These are phyloP conservation scores for Pinus taeda DNA, from an alignment of 75 land plant genomes.

Conservation along the genomic window DNA sequence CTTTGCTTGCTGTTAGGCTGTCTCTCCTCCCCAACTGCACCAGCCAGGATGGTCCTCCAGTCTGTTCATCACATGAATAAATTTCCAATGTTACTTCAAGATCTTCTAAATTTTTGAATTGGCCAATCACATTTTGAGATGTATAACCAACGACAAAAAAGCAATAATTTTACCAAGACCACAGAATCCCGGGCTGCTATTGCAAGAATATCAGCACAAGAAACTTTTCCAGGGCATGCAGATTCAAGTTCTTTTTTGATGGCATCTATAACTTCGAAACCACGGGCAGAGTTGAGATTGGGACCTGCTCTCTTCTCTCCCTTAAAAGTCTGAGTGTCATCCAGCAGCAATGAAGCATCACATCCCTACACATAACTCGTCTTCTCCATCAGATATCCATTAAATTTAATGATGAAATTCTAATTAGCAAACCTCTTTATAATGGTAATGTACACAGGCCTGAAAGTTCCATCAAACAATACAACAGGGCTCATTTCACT, in stretches of 20 bases:
- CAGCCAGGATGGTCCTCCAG: slow-evolving; percentile 61
- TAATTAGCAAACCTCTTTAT: too few species aligned
- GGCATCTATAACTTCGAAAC: slow-evolving; percentile 21
- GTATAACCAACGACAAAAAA: too few species aligned
- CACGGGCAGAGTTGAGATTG: slow-evolving; percentile 9
- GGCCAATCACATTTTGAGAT: too few species aligned
- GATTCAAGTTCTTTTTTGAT: slow-evolving; percentile 17
- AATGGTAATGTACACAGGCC: too few species aligned
- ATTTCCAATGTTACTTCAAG: too few species aligned
- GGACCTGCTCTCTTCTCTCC: slow-evolving; percentile 19
- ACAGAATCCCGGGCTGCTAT: slow-evolving; percentile 14
- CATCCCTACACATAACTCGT: slow-evolving; percentile 10
- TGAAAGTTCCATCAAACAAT: too few species aligned
- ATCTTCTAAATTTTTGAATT: too few species aligned
- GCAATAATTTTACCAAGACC: background rate
- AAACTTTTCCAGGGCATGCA: slow-evolving; percentile 14
- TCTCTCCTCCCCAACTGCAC: slow-evolving; percentile 65
- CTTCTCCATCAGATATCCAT: too few species aligned
- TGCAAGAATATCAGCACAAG: slow-evolving; percentile 23
- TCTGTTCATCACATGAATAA: slow-evolving; percentile 20
- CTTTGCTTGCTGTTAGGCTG: slow-evolving; percentile 54
- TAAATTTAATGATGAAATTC: too few species aligned
- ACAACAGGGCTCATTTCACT: too few species aligned
- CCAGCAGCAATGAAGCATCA: slow-evolving; percentile 18
- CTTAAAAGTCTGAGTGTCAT: background rate